phyloP scores from a whole-genome alignment of 164 flowering plant species.

The Litsea cubeba region DNA sequence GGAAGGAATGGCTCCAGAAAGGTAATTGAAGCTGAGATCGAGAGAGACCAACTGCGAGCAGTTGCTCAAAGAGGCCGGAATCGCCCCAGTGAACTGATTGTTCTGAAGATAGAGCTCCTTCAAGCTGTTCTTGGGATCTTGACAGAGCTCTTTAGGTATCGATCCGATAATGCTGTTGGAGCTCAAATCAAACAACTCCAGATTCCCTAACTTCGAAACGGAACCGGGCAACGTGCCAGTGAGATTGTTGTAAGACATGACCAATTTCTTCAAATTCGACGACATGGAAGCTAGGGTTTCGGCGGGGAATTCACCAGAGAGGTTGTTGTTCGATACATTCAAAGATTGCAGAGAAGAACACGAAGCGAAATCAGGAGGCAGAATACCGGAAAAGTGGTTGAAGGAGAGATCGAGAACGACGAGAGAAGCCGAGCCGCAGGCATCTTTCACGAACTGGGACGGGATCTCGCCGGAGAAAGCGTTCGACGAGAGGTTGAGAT shows the following conservation, averaged over 20 bases:
- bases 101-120: conserved; percentile 68
- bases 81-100: conserved; percentile 55
- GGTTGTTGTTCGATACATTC: conserved; percentile 51
- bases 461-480: conserved; percentile 45
- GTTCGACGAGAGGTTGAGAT: conserved; percentile 10
- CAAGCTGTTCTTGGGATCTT: conserved; percentile 33
- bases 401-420: conserved; percentile 62
- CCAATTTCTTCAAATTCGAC: conserved; percentile 43
- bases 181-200: conserved; percentile 81
- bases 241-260: conserved; percentile 51
- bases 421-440: conserved; percentile 31
- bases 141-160: conserved; percentile 55
- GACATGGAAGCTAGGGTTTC: conserved; percentile 41
- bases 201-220: conserved; percentile 31
- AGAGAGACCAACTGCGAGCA: conserved; percentile 73
- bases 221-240: conserved; percentile 50
- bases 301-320: conserved; percentile 64
- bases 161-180: conserved; percentile 61
- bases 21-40: conserved; percentile 84
- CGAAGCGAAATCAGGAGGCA: conserved; percentile 50
- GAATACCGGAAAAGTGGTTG: conserved; percentile 52
- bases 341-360: conserved; percentile 50
- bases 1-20: conserved; percentile 69
- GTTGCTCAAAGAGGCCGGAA: conserved; percentile 63
- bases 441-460: conserved; percentile 26